Evolutionary conservation across 139 green algal species (phyloP), one percentile per base, ranked within the genome.

Genomic region (Pleodorina starrii): DNA sequence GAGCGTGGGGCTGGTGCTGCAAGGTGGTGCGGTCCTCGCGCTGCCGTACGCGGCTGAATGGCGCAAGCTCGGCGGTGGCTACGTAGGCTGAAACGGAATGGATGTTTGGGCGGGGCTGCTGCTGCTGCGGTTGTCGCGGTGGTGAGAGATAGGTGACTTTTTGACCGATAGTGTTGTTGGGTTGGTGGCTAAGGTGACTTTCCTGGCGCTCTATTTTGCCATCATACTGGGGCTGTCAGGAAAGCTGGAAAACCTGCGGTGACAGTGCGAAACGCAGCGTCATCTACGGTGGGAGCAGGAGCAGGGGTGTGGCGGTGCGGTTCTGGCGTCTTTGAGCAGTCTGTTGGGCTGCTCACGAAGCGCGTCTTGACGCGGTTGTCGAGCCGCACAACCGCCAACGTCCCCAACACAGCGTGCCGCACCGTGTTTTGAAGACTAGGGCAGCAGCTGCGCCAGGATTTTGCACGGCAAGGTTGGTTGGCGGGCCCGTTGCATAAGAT

Each of bases 191-290:
- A 38, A 19, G 72, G 40, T 57, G 42, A 35, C 42, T 76, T 76
- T 76, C 68, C 36, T 42, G 32, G 32, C 68, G 38, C 35, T 32
- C 68, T 32, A 76, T 76, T 76, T 76, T 76, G 68, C 29, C 68
- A 40, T 21, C n/a, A 25, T 25, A 17, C 29, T 76, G 36, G 68
- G 68, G 68, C 36, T 2, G 16, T n/a, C 68, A 73, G 63, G 63
- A 40, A 73, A 73, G 63, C 27, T 40, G 4, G 25, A 73, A 73
- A 35, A 73, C 32, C 21, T 66, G 54, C 54, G 25, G 54, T 66
- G 29, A 73, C 63, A 42, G 63, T 72, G 60, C 32, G 63, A 73
- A 21, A 38, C 27, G 63, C n/a, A 40, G 29, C 7, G 25, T 72
- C 63, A 36, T 2, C 32, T 12, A 23, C 63, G n/a, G 63, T 23